These are phyloP conservation scores for Drechslerella coelobrocha DNA, from an alignment of 2,329 filamentous ascomycete species.

Conservation along the genomic window DNA sequence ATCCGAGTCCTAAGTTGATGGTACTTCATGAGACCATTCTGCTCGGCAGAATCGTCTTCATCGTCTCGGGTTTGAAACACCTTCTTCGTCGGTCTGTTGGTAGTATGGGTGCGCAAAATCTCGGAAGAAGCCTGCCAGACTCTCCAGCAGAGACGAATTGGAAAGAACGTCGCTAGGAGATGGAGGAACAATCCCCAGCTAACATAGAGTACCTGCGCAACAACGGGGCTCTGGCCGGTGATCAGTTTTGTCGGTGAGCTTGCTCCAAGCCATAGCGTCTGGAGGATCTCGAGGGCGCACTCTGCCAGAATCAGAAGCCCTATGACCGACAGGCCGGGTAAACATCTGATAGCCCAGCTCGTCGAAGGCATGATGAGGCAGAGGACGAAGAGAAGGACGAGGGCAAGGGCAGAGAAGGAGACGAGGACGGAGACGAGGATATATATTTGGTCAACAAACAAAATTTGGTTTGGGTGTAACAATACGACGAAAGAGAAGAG, in stretches of 20 bases:
- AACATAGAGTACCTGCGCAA: constrained; percentile 62
- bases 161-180: constrained; percentile 69
- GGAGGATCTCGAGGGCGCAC: constrained; percentile 52
- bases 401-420: neutral
- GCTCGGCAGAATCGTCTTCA: constrained; percentile 59
- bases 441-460: constrained; percentile 18
- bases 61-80: constrained; percentile 56
- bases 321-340: constrained; percentile 52
- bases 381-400: neutral
- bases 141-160: constrained; percentile 68
- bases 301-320: constrained; percentile 52
- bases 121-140: constrained; percentile 66
- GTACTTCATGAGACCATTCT: constrained; percentile 63
- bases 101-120: constrained; percentile 62
- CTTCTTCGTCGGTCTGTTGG: constrained; percentile 62
- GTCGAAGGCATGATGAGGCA: constrained; percentile 44
- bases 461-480: constrained; percentile 14
- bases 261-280: constrained; percentile 42
- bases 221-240: constrained; percentile 35
- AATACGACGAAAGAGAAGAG: constrained; percentile 11
- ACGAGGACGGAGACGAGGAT: constrained; percentile 4
- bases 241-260: constrained; percentile 43
- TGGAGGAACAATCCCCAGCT: constrained; percentile 73
- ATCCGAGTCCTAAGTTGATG: constrained; percentile 61
- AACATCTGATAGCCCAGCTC: constrained; percentile 52